These are phyloP conservation scores for Phoenix dactylifera DNA, from an alignment of 176 grass and related monocot species.

Conservation along the genomic window DNA sequence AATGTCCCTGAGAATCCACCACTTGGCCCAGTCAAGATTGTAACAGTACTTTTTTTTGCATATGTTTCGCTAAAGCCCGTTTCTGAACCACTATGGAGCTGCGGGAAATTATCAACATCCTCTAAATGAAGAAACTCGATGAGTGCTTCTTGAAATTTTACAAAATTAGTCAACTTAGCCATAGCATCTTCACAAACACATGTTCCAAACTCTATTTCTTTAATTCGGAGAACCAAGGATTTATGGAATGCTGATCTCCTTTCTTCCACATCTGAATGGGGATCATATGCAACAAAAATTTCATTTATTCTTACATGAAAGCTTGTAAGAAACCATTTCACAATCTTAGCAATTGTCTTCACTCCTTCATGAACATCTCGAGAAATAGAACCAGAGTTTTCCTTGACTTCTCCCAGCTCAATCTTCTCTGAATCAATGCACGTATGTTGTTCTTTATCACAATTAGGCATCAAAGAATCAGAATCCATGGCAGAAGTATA, in stretches of 20 bases:
- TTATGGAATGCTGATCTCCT: slow-evolving; percentile 33
- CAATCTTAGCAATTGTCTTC: slow-evolving; percentile 79
- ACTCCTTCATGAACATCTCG: slow-evolving; percentile 89
- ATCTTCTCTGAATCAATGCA: slow-evolving; percentile 25
- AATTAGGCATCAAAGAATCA: slow-evolving; percentile 43
- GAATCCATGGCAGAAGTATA: slow-evolving; percentile 32
- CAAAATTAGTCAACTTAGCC: slow-evolving; percentile 73
- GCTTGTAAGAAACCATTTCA: slow-evolving; percentile 86
- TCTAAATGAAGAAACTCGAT: slow-evolving; percentile 92
- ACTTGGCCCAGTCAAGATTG: slow-evolving; percentile 69
- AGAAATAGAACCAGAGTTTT: slow-evolving; percentile 42
- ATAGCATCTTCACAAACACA: slow-evolving; percentile 44
- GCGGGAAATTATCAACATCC: slow-evolving; percentile 23
- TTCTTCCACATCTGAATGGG: slow-evolving; percentile 34
- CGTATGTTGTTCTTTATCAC: slow-evolving; percentile 27
- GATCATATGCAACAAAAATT: slow-evolving; percentile 76
- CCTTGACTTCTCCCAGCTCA: slow-evolving; percentile 19
- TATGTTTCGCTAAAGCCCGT: slow-evolving; percentile 28
- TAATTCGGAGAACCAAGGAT: slow-evolving; percentile 74
- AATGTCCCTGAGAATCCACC: slow-evolving; percentile 78
- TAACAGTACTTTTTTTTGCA: slow-evolving; percentile 37
- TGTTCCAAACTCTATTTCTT: slow-evolving; percentile 81
- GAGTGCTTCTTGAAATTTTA: slow-evolving; percentile 60
- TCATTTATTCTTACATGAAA: slow-evolving; percentile 80
- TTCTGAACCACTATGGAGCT: slow-evolving; percentile 33